Base-by-base conservation (phyloP, 805 yeast genomes). In the Torulaspora franciscae region DNA sequence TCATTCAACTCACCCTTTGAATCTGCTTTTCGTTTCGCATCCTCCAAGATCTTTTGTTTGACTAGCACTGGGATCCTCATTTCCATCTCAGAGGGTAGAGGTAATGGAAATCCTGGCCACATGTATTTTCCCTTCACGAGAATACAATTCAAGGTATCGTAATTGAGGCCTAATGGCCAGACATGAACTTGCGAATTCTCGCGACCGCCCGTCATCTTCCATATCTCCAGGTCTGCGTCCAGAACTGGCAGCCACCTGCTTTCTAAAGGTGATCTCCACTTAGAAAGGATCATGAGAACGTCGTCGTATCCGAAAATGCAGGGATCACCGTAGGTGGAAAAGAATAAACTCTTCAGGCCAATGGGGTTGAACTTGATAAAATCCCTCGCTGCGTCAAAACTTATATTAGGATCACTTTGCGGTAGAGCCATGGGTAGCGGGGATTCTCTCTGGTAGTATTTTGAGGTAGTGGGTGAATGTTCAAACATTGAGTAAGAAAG, bases 241-340 rank as follows among this genome's bases (percentile, higher is more conserved):
- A 91, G 68, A 9, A 91, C 54, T 1, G 98, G 98, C 9, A 87
- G 71, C 97, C 98, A 91, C 49, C 81, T 73, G 2, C 95, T 81
- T 60, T 89, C 93, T 28, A 74, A 64, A 0, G 83, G 71, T 17
- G 75, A 77, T 54, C 96, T 73, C 96, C 97, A 91, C 52, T 81
- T 78, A 19, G 81, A 72, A 15, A 93, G 68, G 0, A 87, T 77
- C 26, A 85, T 64, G 30, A 93, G 70, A 8, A 81, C 75, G 49
- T 88, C 88, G 51, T 83, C 89, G 26, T 73, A 70, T n/a, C 95
- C 96, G 44, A 82, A 84, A 6, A 90, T 62, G 51, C 93, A 85
- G 1, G 99, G 99, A 62, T 91, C 97, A 15, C 95, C 95, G 56
- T 77, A 82, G 36, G 82, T 81, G 34, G 87, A 83, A 70, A 91